These are phyloP conservation scores for Torrubiella hemipterigena DNA, from an alignment of 2,329 filamentous ascomycete genomes.

Conservation along the genomic window DNA sequence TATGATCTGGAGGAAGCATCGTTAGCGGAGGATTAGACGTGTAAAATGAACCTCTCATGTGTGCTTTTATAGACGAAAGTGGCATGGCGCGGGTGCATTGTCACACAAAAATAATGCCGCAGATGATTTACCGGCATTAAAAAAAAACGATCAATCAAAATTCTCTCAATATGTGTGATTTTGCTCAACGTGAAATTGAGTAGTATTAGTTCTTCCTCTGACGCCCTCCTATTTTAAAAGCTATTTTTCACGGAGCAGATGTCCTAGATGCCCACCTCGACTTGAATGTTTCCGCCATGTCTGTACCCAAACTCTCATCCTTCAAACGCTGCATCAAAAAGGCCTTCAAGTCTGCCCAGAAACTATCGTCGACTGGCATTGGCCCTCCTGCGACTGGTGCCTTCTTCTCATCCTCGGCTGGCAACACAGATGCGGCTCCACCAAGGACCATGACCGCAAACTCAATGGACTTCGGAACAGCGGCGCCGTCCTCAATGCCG, in stretches of 20 bases:
- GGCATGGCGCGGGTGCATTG: too few species aligned
- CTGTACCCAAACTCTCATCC: conserved; percentile 53
- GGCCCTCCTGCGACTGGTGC: conserved; percentile 45
- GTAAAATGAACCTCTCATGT: too few species aligned
- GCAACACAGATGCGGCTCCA: conserved; percentile 39
- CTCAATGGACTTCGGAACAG: conserved; percentile 42
- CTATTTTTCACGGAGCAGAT: conserved; percentile 14
- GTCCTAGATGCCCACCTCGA: conserved; percentile 50
- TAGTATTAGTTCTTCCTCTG: too few species aligned
- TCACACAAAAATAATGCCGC: too few species aligned
- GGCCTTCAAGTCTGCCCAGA: conserved; percentile 76
- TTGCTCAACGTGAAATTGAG: too few species aligned
- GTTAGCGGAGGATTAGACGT: too few species aligned
- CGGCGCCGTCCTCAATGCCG: conserved; percentile 27
- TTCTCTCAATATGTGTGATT: too few species aligned
- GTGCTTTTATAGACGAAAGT: too few species aligned
- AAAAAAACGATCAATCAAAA: too few species aligned
- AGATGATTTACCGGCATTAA: too few species aligned
- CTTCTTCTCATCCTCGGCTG: conserved; percentile 17
- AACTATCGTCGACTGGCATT: conserved; percentile 57
- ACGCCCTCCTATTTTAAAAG: too few species aligned
- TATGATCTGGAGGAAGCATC: too few species aligned
- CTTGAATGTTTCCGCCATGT: conserved; percentile 56
- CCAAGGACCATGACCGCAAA: conserved; percentile 83
- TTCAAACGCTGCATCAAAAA: conserved; percentile 72